Base-by-base conservation (phyloP, 2,329 filamentous ascomycete species). In the Penicillium sp. region DNA sequence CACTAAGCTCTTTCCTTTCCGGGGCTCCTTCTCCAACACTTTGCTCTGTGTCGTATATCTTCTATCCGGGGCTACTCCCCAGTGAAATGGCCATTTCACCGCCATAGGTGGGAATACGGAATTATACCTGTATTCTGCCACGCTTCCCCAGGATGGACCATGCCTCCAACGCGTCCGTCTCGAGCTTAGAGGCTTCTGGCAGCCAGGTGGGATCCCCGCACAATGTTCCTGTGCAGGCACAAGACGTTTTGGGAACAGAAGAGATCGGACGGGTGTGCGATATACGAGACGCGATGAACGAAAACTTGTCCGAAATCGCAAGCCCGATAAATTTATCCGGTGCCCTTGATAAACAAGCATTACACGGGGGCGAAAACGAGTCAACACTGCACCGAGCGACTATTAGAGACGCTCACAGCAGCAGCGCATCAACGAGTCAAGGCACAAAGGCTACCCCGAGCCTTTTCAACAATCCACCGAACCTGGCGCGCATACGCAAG, bases 401-500 rank as follows among this genome's bases (percentile, higher is more conserved):
- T 15, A 21, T 26, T n/a, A 29, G 48, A 17, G 43, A 34, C 1
- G 7, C 38, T 32, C 33, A 45, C n/a, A 46, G 32, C 26, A 17
- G 24, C 35, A 40, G 39, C 22, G 22, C 15, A 21, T 38, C 49
- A 4, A 37, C 45, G 29, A 31, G 31, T 19, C 32, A 28, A 37
- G 49, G 35, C 12, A 42, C 21, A 31, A 43, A 57, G 13, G 49
- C 54, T 19, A 50, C 48, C 12, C 56, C 60, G 38, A 70, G 62
- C 39, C 57, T 73, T 32, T 69, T 71, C 54, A 56, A 66, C 40
- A 72, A 71, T 43, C 73, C 73, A 10, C 69, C 70, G 8, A 69
- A 74, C 39, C 60, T 75, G 21, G 66, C 64, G 22, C 59, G 62
- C 10, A 72, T 75, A 52, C 65, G 73, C 29, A 66, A 69, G 46